Evolutionary conservation across 2,329 filamentous ascomycete genomes (phyloP).

Genomic region (Metarhizium anisopliae): DNA sequence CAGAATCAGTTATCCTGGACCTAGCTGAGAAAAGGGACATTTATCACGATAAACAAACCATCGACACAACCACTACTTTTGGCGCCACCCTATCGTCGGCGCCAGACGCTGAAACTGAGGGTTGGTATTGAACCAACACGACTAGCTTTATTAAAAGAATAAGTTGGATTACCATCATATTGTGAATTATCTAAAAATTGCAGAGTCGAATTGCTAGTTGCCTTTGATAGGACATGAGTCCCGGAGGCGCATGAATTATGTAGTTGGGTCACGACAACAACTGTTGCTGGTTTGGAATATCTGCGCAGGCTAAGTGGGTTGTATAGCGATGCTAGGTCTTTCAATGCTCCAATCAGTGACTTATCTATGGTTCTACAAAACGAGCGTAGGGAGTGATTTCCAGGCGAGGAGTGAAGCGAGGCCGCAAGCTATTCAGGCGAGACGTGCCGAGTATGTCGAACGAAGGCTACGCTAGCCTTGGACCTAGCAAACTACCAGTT

Average conservation of each 20-base stretch:
- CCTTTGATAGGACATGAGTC: neutral
- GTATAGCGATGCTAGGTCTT: neutral
- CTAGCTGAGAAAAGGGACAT: neutral
- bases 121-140: neutral
- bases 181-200: neutral
- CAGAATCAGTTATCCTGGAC: constrained; percentile 1
- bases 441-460: neutral
- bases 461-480: neutral
- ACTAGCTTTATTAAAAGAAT: neutral
- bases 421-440: neutral
- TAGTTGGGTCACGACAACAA: too few species aligned
- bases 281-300: neutral
- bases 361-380: neutral
- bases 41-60: constrained; percentile 33
- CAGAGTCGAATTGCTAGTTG: neutral
- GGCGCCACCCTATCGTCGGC: neutral
- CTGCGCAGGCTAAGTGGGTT: neutral
- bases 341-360: neutral
- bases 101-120: neutral
- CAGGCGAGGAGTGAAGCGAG: neutral
- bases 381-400: neutral
- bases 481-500: neutral
- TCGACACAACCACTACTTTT: constrained; percentile 39
- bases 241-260: neutral
- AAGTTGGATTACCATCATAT: neutral